phyloP scores from a whole-genome alignment of 345 rosid species.

The Heritiera littoralis region DNA sequence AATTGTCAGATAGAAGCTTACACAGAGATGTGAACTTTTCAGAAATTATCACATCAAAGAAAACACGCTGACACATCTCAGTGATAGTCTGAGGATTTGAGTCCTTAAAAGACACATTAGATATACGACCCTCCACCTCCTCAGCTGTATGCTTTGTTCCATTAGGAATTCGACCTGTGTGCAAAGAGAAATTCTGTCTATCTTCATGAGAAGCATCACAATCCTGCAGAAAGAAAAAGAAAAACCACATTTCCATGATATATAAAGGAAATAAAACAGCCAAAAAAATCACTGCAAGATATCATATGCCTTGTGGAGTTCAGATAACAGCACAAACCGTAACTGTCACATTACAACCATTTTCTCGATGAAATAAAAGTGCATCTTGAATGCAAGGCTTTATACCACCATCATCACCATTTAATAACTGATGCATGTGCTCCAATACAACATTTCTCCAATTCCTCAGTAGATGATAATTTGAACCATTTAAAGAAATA shows the following conservation, averaged over 20 bases:
- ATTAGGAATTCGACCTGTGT: constrained; percentile 29
- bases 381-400: constrained; percentile 50
- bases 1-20: constrained; percentile 68
- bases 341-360: constrained; percentile 23
- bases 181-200: constrained; percentile 27
- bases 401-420: constrained; percentile 48
- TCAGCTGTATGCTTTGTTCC: constrained; percentile 42
- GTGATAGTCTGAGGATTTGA: constrained; percentile 37
- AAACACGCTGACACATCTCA: constrained; percentile 61
- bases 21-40: constrained; percentile 71
- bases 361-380: constrained; percentile 32
- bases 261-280: not conserved
- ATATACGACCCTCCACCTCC: constrained; percentile 31
- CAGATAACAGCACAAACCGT: constrained; percentile 40
- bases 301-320: not conserved
- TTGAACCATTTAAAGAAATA: constrained; percentile 28
- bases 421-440: constrained; percentile 45
- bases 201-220: constrained; percentile 36
- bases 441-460: constrained; percentile 49
- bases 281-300: not conserved
- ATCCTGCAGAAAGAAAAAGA: constrained; percentile 47
- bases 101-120: constrained; percentile 41
- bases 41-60: constrained; percentile 62
- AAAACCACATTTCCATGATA: constrained; percentile 7
- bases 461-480: constrained; percentile 30